Conservation (phyloP, 768 basidiomycete species). For the Psilocybe cubensis region DNA sequence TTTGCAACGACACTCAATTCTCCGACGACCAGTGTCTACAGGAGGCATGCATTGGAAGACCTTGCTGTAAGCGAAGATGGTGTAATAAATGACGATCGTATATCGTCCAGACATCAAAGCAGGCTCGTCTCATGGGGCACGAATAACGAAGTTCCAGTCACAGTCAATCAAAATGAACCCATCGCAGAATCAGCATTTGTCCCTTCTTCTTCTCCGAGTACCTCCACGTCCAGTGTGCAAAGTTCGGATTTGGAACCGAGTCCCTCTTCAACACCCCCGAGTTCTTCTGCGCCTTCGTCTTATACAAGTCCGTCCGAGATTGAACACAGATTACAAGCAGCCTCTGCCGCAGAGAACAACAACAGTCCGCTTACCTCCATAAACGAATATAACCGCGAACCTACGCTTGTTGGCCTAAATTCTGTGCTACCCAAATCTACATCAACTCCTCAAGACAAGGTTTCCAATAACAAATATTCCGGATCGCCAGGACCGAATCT, state of each 20-base stretch:
- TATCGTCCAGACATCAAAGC: slow-evolving; percentile 11
- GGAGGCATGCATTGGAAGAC: slow-evolving; percentile 27
- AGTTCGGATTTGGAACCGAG: slow-evolving; percentile 10
- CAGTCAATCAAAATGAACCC: slow-evolving; percentile 10
- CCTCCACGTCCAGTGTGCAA: slow-evolving; percentile 22
- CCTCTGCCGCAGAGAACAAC: neutral
- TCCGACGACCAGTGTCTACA: slow-evolving; percentile 31
- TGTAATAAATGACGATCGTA: slow-evolving; percentile 36
- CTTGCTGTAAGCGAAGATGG: slow-evolving; percentile 27
- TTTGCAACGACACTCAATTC: slow-evolving; percentile 58
- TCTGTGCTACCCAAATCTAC: neutral
- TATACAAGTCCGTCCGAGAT: slow-evolving; percentile 14
- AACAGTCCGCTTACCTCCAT: slow-evolving; percentile 7
- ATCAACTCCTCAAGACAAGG: neutral
- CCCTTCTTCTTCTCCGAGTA: slow-evolving; percentile 24
- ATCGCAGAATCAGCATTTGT: slow-evolving; percentile 15
- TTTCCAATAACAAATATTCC: neutral
- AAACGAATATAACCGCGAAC: slow-evolving; percentile 7
- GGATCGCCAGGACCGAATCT: slow-evolving; percentile 21
- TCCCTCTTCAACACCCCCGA: slow-evolving; percentile 14
- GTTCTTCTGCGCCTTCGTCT: slow-evolving; percentile 20
- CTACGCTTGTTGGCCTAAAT: slow-evolving; percentile 6
- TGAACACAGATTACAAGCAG: slow-evolving; percentile 3
- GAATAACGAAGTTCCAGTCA: slow-evolving; percentile 12
- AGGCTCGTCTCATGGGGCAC: slow-evolving; percentile 24